Percentiles rank a stretch among this genome's conserved stretches.
Conservation (phyloP, 371 early-diverging fungal species). For the Blastocladiella emersonii region DNA sequence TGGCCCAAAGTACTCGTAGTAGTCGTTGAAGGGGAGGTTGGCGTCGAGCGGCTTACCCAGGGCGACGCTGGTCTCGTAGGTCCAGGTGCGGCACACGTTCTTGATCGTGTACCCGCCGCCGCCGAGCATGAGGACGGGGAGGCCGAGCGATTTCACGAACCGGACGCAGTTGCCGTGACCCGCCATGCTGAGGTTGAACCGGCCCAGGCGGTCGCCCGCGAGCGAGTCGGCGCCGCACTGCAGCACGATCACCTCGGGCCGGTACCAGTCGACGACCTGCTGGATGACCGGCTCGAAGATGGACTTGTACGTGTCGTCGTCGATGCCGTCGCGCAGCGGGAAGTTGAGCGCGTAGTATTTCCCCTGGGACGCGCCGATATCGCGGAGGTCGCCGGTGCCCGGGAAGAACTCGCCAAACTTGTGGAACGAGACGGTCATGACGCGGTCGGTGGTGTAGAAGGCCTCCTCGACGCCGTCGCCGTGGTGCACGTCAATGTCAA, state of each 20-base stretch:
- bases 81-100: constrained; percentile 96
- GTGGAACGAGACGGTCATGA: constrained; percentile 61
- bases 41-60: constrained; percentile 31
- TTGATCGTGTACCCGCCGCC: constrained; percentile 99
- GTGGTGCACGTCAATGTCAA: constrained; percentile 71
- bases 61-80: constrained; percentile 92
- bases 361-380: constrained; percentile 33
- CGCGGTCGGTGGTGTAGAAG: constrained; percentile 55
- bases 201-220: constrained; percentile 95
- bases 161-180: constrained; percentile 86
- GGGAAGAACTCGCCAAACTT: constrained; percentile 68
- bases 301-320: constrained; percentile 42
- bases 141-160: constrained; percentile 79
- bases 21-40: constrained; percentile 83
- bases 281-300: constrained; percentile 55
- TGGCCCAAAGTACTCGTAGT: constrained; percentile 88
- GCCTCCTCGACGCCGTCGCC: constrained; percentile 71
- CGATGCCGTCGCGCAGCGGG: constrained; percentile 51
- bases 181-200: constrained; percentile 93
- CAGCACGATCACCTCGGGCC: constrained; percentile 90
- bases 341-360: constrained; percentile 48
- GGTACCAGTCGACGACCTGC: constrained; percentile 84
- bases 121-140: constrained; percentile 91
- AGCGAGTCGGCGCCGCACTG: constrained; percentile 99
- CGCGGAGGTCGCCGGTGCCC: constrained; percentile 41